Evolutionary conservation across 805 yeast genomes (phyloP), one percentile per base, ranked within the genome.

Genomic region (Osmozyma mogii): DNA sequence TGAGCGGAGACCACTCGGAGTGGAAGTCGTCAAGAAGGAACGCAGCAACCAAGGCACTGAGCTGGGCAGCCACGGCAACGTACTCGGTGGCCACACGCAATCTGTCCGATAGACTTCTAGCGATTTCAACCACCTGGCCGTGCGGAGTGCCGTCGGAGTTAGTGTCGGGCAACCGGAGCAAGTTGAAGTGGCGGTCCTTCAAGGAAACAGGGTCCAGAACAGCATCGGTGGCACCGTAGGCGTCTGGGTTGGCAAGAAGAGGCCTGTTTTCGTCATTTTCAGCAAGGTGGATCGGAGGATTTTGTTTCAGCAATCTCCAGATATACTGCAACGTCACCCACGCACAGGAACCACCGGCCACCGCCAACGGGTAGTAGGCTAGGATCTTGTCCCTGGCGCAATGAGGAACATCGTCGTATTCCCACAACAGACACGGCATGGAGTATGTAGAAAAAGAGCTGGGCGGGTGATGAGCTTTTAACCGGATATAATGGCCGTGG

Each of bases 171-270:
- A 81, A 49, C 13, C 69, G 65, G 12, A 70, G 61, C 18, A 81
- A 64, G 40, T 82, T 82, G 41, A 81, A 82, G 50, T 81, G 92
- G 25, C 69, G 70, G 18, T 71, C 71, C 24, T 74, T 67, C 22
- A 73, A 52, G 34, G 45, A 46, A 11, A 35, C 40, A 15, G 31
- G 34, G 5, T 31, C 34, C 14, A 27, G 21, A 16, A 29, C 26
- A 15, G 36, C 17, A 22, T 36, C 36, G 15, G 49, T 41, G 15
- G 65, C 38, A 18, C 63, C 66, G 34, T 61, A 57, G 6, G 50
- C 56, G 24, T 49, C 56, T 1, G 47, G 37, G 17, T 38, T 28
- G 10, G 62, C 59, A 35, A 61, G 40, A 17, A 62, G 48, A 4
- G 68, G 68, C 18, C 51, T 47, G 15, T 40, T 37, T 28, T 60